Evolutionary conservation across 345 rosid genomes (phyloP).

Genomic region (Abelmoschus esculentus): DNA sequence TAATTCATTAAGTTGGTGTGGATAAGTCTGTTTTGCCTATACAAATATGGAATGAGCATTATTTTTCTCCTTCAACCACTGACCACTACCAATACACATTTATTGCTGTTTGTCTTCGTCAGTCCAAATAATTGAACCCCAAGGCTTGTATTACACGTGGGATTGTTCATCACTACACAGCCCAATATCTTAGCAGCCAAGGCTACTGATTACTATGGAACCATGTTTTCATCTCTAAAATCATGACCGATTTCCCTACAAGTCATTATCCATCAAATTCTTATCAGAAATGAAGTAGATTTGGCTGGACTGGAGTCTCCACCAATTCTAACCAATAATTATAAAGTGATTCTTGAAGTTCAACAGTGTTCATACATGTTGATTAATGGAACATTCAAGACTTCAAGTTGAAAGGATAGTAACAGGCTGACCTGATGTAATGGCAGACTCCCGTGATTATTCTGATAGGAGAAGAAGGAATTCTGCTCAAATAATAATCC

Average conservation of each 20-base stretch:
- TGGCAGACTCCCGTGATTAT: slow-evolving; percentile 22
- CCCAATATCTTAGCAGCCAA: neutral
- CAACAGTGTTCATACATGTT: neutral
- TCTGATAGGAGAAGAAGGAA: slow-evolving; percentile 37
- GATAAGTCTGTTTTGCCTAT: neutral
- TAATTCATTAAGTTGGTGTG: neutral
- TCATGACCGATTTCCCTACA: neutral
- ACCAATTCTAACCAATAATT: neutral
- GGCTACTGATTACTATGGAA: neutral
- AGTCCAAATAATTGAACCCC: neutral
- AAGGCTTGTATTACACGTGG: neutral
- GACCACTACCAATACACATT: neutral
- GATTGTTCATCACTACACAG: slow-evolving; percentile 1
- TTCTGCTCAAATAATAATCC: slow-evolving; percentile 39
- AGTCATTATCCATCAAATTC: neutral
- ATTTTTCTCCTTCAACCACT: neutral
- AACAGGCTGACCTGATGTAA: slow-evolving; percentile 13
- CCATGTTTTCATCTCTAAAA: neutral
- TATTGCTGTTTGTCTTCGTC: neutral
- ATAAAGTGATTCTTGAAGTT: neutral
- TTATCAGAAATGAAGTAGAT: neutral
- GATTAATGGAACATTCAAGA: neutral
- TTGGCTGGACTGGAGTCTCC: neutral
- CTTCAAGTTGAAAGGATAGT: slow-evolving; percentile 9
- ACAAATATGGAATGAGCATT: neutral